Evolutionary conservation across 306 rosid genomes (phyloP), one percentile per base, ranked within the genome.

Genomic region (Mimosa bimucronata): DNA sequence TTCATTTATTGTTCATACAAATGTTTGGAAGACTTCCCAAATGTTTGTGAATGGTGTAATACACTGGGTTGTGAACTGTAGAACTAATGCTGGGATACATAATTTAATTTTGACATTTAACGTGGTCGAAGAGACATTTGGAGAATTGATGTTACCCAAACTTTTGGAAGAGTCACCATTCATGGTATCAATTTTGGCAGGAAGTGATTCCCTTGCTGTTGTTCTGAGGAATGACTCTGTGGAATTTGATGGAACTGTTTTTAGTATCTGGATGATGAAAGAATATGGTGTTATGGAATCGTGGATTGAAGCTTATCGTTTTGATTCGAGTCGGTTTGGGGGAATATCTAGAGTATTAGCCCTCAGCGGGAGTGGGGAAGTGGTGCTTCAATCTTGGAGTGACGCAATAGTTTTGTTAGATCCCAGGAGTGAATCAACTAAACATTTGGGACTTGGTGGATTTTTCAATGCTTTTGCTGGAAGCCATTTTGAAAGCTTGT

Each of bases 1-100:
- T 18, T 5, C 13, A 7, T 31, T 50, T 72, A 25, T 26, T 19
- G 12, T 28, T 29, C 18, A 41, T 25, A 28, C 40, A 6, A 11
- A 14, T 6, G 7, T 31, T 12, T 30, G n/a, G n/a, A 19, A 23
- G 9, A 1, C 21, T 4, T 26, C 7, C 9, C 42, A 29, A 0
- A 28, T 7, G 40, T 73, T 50, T 73, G 25, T 28, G 18, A 73
- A 73, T 73, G 19, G 44, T 67, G 77, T 53, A 46, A 15, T 30
- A 19, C 64, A 73, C 21, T 73, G 26, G 77, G 62, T 23, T 46
- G 64, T 53, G 8, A 29, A 8, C 16, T 14, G 65, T 28, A 28
- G 13, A 31, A 50, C 14, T 15, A 9, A 16, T 28, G 30, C 5
- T 73, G 14, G 40, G 25, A 5, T 25, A 11, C 34, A 7, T 23